Conservation (phyloP, 306 rosid genomes). For the Ormosia emarginata region DNA sequence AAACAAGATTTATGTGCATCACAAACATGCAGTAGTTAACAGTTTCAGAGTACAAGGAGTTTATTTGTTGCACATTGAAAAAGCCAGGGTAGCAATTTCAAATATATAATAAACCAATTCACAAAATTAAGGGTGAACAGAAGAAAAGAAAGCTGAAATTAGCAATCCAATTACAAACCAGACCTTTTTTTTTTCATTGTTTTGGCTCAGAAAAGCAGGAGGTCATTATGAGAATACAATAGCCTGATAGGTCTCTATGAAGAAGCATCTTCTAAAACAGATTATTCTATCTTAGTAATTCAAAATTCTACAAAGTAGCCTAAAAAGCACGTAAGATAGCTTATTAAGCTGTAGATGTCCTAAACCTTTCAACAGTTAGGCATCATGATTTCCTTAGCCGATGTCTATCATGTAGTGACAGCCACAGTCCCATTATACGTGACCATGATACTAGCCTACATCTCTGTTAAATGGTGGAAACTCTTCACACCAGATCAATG, state of each 20-base stretch:
- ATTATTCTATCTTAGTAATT: slow-evolving; percentile 44
- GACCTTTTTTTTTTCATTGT: background rate
- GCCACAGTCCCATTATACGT: slow-evolving; percentile 88
- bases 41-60: background rate
- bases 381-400: slow-evolving; percentile 68
- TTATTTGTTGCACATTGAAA: background rate
- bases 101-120: background rate
- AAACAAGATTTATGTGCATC: slow-evolving; percentile 1
- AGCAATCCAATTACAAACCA: background rate
- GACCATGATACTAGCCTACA: slow-evolving; percentile 79
- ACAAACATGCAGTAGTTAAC: slow-evolving; percentile 17
- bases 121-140: background rate
- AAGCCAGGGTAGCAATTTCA: background rate
- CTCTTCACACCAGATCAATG: slow-evolving; percentile 92
- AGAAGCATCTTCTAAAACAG: slow-evolving; percentile 61
- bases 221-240: slow-evolving; percentile 32
- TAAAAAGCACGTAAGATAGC: slow-evolving; percentile 42
- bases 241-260: slow-evolving; percentile 41
- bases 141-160: background rate
- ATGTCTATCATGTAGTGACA: slow-evolving; percentile 72
- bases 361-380: slow-evolving; percentile 18
- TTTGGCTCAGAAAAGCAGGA: slow-evolving; percentile 16
- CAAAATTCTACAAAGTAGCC: slow-evolving; percentile 44
- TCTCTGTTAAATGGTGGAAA: slow-evolving; percentile 91
- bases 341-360: slow-evolving; percentile 29